phyloP scores from a whole-genome alignment of 2,329 filamentous ascomycete genomes.

The Exophiala sp. region DNA sequence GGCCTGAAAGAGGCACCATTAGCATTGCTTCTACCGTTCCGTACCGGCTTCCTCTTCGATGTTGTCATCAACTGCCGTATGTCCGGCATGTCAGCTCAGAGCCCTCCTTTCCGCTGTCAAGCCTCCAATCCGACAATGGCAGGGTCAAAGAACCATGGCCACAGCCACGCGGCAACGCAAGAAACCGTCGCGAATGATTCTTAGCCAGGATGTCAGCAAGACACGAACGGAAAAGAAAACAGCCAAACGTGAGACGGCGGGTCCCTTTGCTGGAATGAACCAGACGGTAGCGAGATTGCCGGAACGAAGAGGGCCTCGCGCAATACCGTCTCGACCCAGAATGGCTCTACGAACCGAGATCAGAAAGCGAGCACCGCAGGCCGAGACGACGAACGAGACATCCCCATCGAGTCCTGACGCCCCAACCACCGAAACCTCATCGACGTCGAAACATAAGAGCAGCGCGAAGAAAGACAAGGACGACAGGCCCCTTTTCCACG shows the following conservation, averaged over 20 bases:
- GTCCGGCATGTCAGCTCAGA: conserved; percentile 26
- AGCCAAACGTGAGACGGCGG: conserved; percentile 40
- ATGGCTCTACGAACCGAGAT: conserved; percentile 16
- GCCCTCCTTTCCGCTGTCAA: conserved; percentile 13
- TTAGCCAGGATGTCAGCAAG: conserved; percentile 40
- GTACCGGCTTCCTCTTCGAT: conserved; percentile 7
- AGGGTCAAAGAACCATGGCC: conserved; percentile 37
- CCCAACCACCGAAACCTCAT: neutral
- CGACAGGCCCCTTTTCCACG: conserved; percentile 59
- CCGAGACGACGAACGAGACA: neutral
- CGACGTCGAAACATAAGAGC: conserved; percentile 23
- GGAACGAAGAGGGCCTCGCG: conserved; percentile 8
- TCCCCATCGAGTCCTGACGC: neutral
- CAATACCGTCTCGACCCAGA: conserved; percentile 6
- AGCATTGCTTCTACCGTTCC: no score
- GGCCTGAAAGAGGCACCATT: no score
- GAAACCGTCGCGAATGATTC: conserved; percentile 47
- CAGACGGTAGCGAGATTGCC: conserved; percentile 18
- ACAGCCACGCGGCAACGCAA: conserved; percentile 37
- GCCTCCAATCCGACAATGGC: conserved; percentile 31
- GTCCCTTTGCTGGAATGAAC: conserved; percentile 58
- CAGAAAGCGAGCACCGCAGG: neutral
- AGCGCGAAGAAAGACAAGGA: conserved; percentile 39
- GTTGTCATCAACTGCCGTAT: conserved; percentile 20
- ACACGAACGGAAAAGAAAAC: conserved; percentile 15